Conservation (phyloP, 2,329 filamentous ascomycete genomes). For the Ilyonectria mors-panacis region DNA sequence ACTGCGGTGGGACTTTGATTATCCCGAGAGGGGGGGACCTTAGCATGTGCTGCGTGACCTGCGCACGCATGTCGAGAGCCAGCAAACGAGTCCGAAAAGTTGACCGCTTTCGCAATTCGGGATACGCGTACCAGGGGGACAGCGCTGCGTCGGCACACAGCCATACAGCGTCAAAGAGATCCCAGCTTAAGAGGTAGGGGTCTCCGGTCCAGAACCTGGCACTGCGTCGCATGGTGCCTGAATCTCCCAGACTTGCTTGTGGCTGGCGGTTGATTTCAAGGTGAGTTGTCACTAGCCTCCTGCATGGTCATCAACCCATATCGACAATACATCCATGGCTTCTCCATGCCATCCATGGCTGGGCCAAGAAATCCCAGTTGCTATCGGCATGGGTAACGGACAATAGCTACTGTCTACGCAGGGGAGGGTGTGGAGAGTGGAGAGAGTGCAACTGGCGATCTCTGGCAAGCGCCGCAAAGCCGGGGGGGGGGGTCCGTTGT, state of each 20-base stretch:
- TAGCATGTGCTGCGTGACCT: background rate
- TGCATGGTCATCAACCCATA: constrained; percentile 20
- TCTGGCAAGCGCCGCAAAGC: background rate
- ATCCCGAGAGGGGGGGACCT: background rate
- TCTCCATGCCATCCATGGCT: background rate
- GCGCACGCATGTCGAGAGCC: background rate
- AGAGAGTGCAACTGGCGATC: background rate
- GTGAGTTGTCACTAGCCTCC: constrained; percentile 26
- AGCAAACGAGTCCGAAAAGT: background rate
- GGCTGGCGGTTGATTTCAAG: constrained; percentile 14
- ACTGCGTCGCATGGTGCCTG: constrained; percentile 12
- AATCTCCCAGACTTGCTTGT: constrained; percentile 6
- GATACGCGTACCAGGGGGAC: background rate
- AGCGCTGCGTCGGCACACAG: background rate
- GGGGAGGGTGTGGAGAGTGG: background rate
- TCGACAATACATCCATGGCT: constrained; percentile 4
- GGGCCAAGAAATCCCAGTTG: constrained; percentile 4
- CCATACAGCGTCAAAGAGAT: background rate
- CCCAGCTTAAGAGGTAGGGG: background rate
- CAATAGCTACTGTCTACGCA: background rate
- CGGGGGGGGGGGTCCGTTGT: constrained; percentile 2
- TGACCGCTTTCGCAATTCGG: background rate
- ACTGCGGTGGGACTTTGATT: constrained; percentile 4
- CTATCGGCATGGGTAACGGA: constrained; percentile 14
- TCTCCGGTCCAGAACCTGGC: constrained; percentile 2